phyloP scores from a whole-genome alignment of 306 rosid genomes.

The Geum urbanum region DNA sequence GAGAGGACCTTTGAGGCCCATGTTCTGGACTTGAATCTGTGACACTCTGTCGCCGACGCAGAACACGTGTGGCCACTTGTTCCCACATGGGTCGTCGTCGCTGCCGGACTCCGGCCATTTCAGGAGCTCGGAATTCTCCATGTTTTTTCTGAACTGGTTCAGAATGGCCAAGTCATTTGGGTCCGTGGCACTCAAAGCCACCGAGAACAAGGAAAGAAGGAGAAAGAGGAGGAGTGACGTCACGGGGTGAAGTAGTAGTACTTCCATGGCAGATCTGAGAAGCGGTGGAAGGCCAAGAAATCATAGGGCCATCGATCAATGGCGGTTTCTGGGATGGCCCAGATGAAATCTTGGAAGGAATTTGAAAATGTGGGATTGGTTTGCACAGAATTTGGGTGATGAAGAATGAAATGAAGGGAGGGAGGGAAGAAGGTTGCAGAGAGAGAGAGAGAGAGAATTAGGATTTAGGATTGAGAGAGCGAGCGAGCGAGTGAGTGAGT shows the following conservation, averaged over 20 bases:
- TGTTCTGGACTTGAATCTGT: constrained; percentile 72
- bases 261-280: constrained; percentile 40
- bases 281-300: constrained; percentile 15
- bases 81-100: constrained; percentile 69
- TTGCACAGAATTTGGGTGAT: too few species aligned
- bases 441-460: neutral
- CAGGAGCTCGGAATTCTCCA: constrained; percentile 61
- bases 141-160: constrained; percentile 45
- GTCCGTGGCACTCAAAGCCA: constrained; percentile 42
- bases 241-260: constrained; percentile 14
- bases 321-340: constrained; percentile 23
- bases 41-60: constrained; percentile 50
- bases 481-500: too few species aligned
- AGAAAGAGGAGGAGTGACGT: neutral
- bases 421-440: neutral
- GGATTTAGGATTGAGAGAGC: neutral
- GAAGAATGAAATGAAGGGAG: neutral
- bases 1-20: constrained; percentile 63
- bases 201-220: constrained; percentile 27
- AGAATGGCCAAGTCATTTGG: constrained; percentile 60
- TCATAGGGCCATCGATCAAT: constrained; percentile 17
- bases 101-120: constrained; percentile 55
- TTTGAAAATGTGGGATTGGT: neutral
- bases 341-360: neutral
- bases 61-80: constrained; percentile 54